Base-by-base conservation (phyloP, 257 asterid species). In the Misopates orontium region DNA sequence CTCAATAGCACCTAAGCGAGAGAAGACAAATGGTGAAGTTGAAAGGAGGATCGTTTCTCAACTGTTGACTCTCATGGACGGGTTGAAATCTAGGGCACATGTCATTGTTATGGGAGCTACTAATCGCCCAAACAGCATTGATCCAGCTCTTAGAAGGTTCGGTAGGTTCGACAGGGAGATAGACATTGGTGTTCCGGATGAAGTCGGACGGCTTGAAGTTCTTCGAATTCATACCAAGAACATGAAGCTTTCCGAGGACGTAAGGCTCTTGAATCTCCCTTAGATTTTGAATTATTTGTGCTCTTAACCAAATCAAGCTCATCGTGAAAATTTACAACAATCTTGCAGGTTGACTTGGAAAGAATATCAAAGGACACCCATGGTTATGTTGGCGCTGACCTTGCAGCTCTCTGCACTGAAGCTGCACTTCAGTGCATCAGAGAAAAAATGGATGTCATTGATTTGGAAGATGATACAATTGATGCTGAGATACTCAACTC, bases 91-190 rank as follows among this genome's bases (percentile, higher is more conserved):
- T 31, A 82, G 85, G 10, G 80, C 86, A 41, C 88, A 83, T 45
- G 88, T 83, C 48, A 79, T 83, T 32, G 88, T 83, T 32, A 83
- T 83, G 63, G 88, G 88, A 48, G 88, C 88, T 28, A 80, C 88
- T 22, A 83, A 83, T 71, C 80, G 88, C 31, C 88, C 88, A 18
- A 83, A 80, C 64, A 83, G 82, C 73, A 83, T 83, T 71, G 86
- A 83, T 69, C 80, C 88, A 5, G 88, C 88, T 47, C 82, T 83
- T 16, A 80, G 88, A 56, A 76, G 88, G 68, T 83, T 83, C 73
- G 88, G 88, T 68, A 73, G 88, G 77, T 83, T 83, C 71, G 88
- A 83, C 75, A 73, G 85, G 80, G 88, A 83, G 71, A 83, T 83
- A 48, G 88, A 83, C 69, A 83, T 83, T 67, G 88, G 88, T 47